Percentiles rank a stretch among this genome's conserved stretches.
Evolutionary conservation across 768 basidiomycete genomes (phyloP).

Genomic region (Epithele typhae): DNA sequence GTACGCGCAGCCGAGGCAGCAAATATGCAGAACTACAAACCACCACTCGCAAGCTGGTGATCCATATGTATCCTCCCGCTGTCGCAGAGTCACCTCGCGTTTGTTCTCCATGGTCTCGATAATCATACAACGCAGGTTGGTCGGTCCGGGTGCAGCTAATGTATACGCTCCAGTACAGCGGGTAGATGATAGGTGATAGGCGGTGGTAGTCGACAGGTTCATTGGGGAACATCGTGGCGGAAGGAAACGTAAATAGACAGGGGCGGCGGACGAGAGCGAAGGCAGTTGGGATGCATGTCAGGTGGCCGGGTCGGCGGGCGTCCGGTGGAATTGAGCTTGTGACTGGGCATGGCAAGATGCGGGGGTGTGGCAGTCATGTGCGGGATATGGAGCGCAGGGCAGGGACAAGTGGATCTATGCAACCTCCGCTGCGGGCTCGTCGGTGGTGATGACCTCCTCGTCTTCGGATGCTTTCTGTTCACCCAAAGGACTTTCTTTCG

Average conservation of each 20-base stretch:
- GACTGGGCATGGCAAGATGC: not conserved
- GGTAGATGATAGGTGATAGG: constrained; percentile 3
- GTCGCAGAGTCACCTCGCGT: too few relatives aligned
- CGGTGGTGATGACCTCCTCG: not conserved
- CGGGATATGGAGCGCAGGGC: not conserved
- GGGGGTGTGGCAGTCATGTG: constrained; percentile 1
- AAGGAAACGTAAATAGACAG: not conserved
- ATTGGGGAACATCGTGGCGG: not conserved
- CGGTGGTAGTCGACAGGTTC: not conserved
- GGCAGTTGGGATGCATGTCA: constrained; percentile 1
- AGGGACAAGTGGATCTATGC: not conserved
- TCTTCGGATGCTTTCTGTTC: constrained; percentile 4
- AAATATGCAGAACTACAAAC: too few relatives aligned
- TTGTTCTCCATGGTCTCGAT: too few relatives aligned
- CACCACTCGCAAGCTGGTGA: too few relatives aligned
- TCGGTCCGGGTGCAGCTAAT: constrained; percentile 15
- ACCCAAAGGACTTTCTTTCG: constrained; percentile 53
- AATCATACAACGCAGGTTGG: not conserved
- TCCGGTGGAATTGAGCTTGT: not conserved
- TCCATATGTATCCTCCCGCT: too few relatives aligned
- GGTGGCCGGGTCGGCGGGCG: constrained; percentile 3
- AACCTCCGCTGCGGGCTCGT: not conserved
- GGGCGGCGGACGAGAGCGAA: not conserved
- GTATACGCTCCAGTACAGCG: constrained; percentile 18
- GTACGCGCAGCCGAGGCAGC: too few relatives aligned